Base-by-base conservation (phyloP, 352 stramenopile species). In the Phytophthora pinifolia region DNA sequence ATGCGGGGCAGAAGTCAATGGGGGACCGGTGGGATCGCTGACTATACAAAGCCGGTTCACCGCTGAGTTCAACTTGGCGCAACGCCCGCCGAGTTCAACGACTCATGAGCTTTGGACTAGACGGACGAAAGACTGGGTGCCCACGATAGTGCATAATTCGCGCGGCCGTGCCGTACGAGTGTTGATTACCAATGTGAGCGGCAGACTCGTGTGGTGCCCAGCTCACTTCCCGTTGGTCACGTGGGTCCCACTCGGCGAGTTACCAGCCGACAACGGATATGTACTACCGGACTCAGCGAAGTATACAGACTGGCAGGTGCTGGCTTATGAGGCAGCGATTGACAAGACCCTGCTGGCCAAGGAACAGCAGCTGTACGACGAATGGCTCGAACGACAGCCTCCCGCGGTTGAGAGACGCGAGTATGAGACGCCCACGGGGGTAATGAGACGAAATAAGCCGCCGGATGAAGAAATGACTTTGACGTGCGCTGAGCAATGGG, bases 251-350 rank as follows among this genome's bases (percentile, higher is more conserved):
- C 5, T 25, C 10, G 42, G 41, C 12, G 9, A 13, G 4, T 6
- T 38, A 14, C 42, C 27, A 14, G 4, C 4, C 5, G 13, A 48
- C 12, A 14, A 27, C 10, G 25, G 42, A 12, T 48, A 48, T 31
- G 29, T 37, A 3, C 25, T 27, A 37, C 29, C 37, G 5, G n/a
- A 36, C 14, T 46, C 25, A 6, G 7, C 5, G 17, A 17, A 34
- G 20, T 48, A 48, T 14, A 31, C 6, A 15, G 42, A 48, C 4
- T 48, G 42, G 27, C 25, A 48, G n/a, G 29, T 46, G 10, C 22
- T 46, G 8, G 39, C 39, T 10, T 46, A 46, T 17, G 34, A 14
- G 8, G 14, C 9, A 18, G 34, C 34, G 6, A 14, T 12, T 1
- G 34, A 39, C 9, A 14, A 39, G 14, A 17, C 9, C 6, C 6